Evolutionary conservation across 1,284 basidiomycete species (phyloP).

Genomic region (Lignosus rhinocerotis): DNA sequence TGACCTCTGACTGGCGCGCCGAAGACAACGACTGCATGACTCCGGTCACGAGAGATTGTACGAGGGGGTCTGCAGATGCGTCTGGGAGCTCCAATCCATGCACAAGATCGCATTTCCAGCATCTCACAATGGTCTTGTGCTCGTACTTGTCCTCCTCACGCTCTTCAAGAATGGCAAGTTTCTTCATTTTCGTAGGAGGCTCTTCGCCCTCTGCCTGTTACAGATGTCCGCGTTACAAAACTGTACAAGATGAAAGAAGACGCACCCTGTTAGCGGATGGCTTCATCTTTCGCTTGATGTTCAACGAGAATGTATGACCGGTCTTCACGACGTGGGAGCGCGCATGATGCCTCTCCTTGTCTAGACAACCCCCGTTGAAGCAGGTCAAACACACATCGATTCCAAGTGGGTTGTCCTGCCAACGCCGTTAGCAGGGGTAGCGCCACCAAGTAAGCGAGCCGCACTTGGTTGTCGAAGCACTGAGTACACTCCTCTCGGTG

Average conservation of each 20-base stretch:
- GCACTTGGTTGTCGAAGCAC: conserved; percentile 93
- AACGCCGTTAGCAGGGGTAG: not conserved
- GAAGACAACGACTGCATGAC: conserved; percentile 87
- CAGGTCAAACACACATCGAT: conserved; percentile 91
- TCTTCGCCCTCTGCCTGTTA: conserved; percentile 63
- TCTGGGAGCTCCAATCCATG: conserved; percentile 53
- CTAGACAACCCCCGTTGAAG: conserved; percentile 90
- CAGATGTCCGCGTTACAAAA: not conserved
- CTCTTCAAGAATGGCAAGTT: conserved; percentile 85
- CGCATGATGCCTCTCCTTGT: conserved; percentile 67
- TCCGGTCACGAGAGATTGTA: conserved; percentile 62
- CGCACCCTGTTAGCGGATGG: conserved; percentile 67
- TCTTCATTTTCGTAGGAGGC: conserved; percentile 85
- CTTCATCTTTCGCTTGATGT: conserved; percentile 79
- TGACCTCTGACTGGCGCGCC: conserved; percentile 90
- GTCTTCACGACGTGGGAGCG: conserved; percentile 70
- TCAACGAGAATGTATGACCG: conserved; percentile 79
- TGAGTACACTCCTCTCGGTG: conserved; percentile 92
- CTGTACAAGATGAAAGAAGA: conserved; percentile 16
- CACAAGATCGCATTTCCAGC: conserved; percentile 70
- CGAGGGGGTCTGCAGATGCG: conserved; percentile 41
- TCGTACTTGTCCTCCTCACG: conserved; percentile 90
- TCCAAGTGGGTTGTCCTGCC: conserved; percentile 72
- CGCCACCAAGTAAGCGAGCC: conserved; percentile 16
- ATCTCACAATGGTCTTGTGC: conserved; percentile 66